Evolutionary conservation across 768 basidiomycete species (phyloP).

Genomic region (button mushroom (Agaricus bisporus)): DNA sequence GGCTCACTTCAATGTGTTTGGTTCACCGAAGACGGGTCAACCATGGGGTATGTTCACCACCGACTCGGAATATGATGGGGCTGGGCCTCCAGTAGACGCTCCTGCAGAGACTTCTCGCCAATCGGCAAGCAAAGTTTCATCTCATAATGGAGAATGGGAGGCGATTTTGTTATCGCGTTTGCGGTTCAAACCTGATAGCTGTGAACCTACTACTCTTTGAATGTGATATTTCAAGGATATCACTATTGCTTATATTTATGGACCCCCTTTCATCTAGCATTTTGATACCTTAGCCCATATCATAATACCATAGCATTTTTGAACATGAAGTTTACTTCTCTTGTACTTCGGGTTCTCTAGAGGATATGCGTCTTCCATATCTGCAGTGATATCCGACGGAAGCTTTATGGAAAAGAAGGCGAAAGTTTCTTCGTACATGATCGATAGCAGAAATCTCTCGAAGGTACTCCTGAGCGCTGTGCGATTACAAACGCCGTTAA

Average conservation of each 20-base stretch:
- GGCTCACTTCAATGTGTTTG: constrained; percentile 17
- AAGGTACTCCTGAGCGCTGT: too few relatives aligned
- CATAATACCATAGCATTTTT: too few relatives aligned
- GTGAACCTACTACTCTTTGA: constrained; percentile 41
- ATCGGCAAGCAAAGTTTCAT: constrained; percentile 25
- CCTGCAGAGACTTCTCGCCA: constrained; percentile 16
- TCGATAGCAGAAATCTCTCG: too few relatives aligned
- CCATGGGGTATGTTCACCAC: constrained; percentile 20
- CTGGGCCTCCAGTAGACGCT: constrained; percentile 6
- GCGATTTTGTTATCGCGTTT: constrained; percentile 59
- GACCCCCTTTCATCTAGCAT: too few relatives aligned
- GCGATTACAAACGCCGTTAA: background rate
- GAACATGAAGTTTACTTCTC: too few relatives aligned
- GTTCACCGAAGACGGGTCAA: constrained; percentile 13
- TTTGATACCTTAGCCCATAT: too few relatives aligned
- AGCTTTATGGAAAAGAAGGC: too few relatives aligned
- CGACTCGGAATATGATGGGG: constrained; percentile 11
- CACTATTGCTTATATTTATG: background rate
- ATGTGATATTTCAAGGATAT: background rate
- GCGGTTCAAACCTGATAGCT: constrained; percentile 56
- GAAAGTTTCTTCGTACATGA: too few relatives aligned
- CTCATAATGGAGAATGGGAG: constrained; percentile 38
- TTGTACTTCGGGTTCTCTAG: too few relatives aligned
- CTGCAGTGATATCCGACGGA: too few relatives aligned
- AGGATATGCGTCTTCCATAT: too few relatives aligned